Base-by-base conservation (phyloP, 768 basidiomycete species). In the Lentinula aciculospora region DNA sequence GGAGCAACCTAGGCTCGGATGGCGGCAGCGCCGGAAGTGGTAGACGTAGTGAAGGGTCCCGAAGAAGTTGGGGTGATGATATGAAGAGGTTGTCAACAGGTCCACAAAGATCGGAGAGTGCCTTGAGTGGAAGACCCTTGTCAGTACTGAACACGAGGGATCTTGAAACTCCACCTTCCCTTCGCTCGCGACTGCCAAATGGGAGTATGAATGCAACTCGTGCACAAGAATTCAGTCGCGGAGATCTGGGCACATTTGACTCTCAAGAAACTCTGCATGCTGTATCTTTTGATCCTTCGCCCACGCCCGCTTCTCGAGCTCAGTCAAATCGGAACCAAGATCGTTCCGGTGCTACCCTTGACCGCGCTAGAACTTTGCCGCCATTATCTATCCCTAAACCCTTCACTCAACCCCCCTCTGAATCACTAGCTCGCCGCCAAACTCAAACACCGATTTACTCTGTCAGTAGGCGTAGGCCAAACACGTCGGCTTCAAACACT, bases 321-420 rank as follows among this genome's bases (percentile, higher is more conserved):
- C 65, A 67, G 31, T 27, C 25, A 31, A 47, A 58, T 25, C 46
- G 48, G 3, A 45, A 45, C n/a, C 60, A 57, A 51, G 56, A 53
- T 9, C 45, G 51, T 25, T 56, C 65, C 19, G 63, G 60, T n/a
- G 59, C 62, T 4, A 55, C 66, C 3, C 51, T 68, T 23, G 81
- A 81, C n/a, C 76, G 78, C 32, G 68, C 71, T 17, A 77, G 78
- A 47, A 71, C 74, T 2, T 66, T 84, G 4, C 78, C 82, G 2
- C 69, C 80, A 7, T 65, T 86, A 23, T 62, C 77, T 2, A 81
- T 85, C 3, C 82, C 86, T 0, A 79, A 81, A 42, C 83, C 86
- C 0, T 72, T 86, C 2, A 79, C 84, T 1, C 72, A 75, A 23
- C 75, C 85, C 9, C 84, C 84, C 0, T 85, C 85, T 2, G 86